Evolutionary conservation across 257 asterid species (phyloP).

Genomic region (Haberlea rhodopensis): DNA sequence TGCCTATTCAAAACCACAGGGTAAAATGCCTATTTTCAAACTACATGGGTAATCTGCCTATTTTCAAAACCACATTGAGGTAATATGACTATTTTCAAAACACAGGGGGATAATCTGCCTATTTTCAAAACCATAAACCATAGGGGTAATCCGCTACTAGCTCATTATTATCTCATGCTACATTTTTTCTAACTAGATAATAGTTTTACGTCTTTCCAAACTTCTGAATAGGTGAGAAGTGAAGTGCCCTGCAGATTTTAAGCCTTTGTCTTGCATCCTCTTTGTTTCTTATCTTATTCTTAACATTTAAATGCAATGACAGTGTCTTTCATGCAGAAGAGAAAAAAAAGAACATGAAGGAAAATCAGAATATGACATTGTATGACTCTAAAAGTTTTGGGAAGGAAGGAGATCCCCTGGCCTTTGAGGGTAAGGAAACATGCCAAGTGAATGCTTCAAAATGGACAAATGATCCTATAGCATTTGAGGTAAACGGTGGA

Average conservation of each 20-base stretch:
- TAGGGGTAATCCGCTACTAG: no score
- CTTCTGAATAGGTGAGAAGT: constrained; percentile 16
- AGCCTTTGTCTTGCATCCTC: constrained; percentile 15
- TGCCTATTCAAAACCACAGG: no score
- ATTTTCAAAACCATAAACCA: no score
- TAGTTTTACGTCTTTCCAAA: background rate
- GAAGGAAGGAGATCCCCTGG: constrained; percentile 35
- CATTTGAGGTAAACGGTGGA: constrained; percentile 28
- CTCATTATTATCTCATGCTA: no score
- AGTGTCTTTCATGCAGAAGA: constrained; percentile 45
- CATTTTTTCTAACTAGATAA: background rate
- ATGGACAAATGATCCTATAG: constrained; percentile 26
- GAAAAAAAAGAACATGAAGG: constrained; percentile 54
- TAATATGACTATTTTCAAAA: no score
- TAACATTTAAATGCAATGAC: constrained; percentile 35
- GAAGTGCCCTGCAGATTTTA: constrained; percentile 10
- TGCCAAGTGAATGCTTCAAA: constrained; percentile 34
- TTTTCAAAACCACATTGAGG: no score
- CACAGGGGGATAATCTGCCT: no score
- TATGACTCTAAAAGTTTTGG: constrained; percentile 37
- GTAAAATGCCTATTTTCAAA: no score
- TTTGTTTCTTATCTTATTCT: constrained; percentile 17
- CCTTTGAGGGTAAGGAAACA: constrained; percentile 35
- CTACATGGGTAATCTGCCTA: no score
- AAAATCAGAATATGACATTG: constrained; percentile 41